Evolutionary conservation across 257 asterid genomes (phyloP), one percentile per base, ranked within the genome.

Genomic region (Jasminum sambac): DNA sequence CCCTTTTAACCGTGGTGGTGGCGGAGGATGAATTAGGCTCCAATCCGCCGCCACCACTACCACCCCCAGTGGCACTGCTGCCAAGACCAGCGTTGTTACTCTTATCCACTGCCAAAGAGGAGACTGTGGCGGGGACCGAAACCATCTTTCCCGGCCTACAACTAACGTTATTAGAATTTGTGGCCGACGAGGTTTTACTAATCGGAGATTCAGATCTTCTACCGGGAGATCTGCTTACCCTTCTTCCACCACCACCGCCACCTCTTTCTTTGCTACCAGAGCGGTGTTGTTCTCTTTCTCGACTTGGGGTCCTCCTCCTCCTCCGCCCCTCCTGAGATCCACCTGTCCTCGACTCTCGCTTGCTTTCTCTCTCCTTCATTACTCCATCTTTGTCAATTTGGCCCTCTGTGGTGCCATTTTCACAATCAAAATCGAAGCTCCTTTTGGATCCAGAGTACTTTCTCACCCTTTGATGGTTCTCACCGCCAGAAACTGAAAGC

Each of bases 221-320:
- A 11, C 89, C 90, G 1, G 99, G 99, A 63, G 99, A 95, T 77
- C 95, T 84, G 78, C 99, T 95, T 74, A 95, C 92, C 81, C 99
- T 83, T 83, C 99, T 81, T 48, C 92, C 96, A 2, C 80, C 78
- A 4, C 79, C 72, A 79, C 36, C 36, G 1, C 76, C 48, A 30
- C 85, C 79, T 71, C 95, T 81, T 48, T 87, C 92, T 63, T 96
- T 76, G 58, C 95, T 89, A 4, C 97, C 95, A 10, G 96, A 85
- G 63, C 96, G 76, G 69, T 74, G 90, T 64, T 67, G 93, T 13
- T 90, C 97, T 63, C 98, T 83, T 64, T 94, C 99, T 80, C 97
- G 72, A 39, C 99, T 95, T 0, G 96, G 99, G 11, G 99, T 95
- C 85, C 99, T 83, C 86, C 98, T 79, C 77, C 96, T 71, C 10